Base-by-base conservation (phyloP, 768 basidiomycete species). In the Lactifluus pinguis region DNA sequence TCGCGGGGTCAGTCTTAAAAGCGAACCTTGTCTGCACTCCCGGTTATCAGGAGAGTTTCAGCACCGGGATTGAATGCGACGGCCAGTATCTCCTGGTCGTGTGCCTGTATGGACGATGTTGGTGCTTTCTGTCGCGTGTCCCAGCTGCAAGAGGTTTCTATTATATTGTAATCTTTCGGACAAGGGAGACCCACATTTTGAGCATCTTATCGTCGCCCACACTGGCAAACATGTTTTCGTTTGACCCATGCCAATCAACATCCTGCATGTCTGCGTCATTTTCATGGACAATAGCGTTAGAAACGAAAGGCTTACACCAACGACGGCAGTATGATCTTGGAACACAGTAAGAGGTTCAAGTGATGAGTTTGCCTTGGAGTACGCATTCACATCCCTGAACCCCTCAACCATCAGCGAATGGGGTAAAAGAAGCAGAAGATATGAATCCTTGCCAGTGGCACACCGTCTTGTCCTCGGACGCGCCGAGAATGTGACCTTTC, bases 161-260 rank as follows among this genome's bases (percentile, higher is more conserved):
- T 25, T 62, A 47, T 30, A 67, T 60, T 39, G 51, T 34, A 39
- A 13, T 14, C 19, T 19, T n/a, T 36, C 39, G 58, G 56, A 19
- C 2, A 45, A 17, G 47, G 11, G 47, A 41, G 34, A 76, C 92
- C 53, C 69, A 98, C 94, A 98, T 79, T 79, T 97, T 85, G 55
- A 99, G 80, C 80, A 90, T 83, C 71, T 87, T 89, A 72, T 99
- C 97, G 64, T 99, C 97, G 19, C 95, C 93, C 36, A 95, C 97
- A 66, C 95, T 98, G 3, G 87, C 94, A 67, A 98, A 92, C 52
- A 93, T 75, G 68, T 86, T 84, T 61, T 92, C 91, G 68, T 87
- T 78, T 4, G 79, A 83, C 2, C 85, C 77, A 72, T 95, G 88
- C 97, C 97, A 99, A 67, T 97, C 94, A 6, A 99, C 95, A 70